Conservation (phyloP, 345 rosid species). For the Eucalyptus sideroxylon region DNA sequence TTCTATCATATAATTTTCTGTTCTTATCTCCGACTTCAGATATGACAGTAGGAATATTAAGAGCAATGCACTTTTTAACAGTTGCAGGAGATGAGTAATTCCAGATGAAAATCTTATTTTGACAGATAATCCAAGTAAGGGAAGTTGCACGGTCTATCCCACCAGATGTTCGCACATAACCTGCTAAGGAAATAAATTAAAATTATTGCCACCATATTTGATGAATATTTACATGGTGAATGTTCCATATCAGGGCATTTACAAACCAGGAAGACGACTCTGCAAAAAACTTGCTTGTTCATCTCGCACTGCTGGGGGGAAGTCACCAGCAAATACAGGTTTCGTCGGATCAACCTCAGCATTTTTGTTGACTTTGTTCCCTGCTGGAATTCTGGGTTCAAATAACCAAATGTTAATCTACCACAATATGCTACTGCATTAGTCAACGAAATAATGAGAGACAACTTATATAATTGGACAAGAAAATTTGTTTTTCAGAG, state of each 20-base stretch:
- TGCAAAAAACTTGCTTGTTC: constrained; percentile 39
- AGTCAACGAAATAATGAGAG: background rate
- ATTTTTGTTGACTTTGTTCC: constrained; percentile 26
- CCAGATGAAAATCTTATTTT: constrained; percentile 68
- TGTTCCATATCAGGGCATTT: background rate
- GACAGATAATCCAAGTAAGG: constrained; percentile 72
- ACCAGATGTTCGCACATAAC: constrained; percentile 43
- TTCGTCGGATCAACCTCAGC: constrained; percentile 42
- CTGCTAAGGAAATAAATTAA: constrained; percentile 25
- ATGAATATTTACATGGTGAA: background rate
- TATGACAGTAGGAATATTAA: constrained; percentile 47
- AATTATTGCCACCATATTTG: background rate
- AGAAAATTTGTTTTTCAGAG: background rate
- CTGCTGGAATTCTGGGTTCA: constrained; percentile 38
- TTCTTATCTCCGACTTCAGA: constrained; percentile 8
- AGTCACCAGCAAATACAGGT: constrained; percentile 88
- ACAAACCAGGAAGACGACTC: constrained; percentile 51
- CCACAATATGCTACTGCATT: background rate
- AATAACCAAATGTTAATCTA: background rate
- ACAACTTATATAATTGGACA: background rate
- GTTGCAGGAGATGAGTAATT: constrained; percentile 39
- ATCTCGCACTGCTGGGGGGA: constrained; percentile 68
- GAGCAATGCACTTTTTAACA: constrained; percentile 40
- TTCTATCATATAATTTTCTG: constrained; percentile 7
- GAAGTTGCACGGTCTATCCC: constrained; percentile 72